Percentiles rank a stretch among this genome's conserved stretches.
These are phyloP conservation scores for Cystobasidium sp. DNA, from an alignment of 1,284 basidiomycete species.

Conservation along the genomic window DNA sequence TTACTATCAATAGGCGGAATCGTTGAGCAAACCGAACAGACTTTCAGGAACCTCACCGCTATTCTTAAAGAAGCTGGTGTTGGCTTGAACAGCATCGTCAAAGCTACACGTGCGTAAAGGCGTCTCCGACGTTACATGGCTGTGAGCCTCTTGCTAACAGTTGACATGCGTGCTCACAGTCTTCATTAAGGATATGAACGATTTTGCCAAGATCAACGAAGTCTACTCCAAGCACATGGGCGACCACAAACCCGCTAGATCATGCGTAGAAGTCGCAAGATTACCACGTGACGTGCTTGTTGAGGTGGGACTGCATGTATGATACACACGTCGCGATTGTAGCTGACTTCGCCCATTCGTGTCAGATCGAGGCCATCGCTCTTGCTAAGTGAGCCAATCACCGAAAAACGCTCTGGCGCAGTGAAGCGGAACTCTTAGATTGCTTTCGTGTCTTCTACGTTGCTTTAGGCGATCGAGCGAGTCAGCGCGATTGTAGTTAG, in stretches of 20 bases:
- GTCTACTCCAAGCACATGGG: constrained; percentile 66
- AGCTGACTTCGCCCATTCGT: not conserved
- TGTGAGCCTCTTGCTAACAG: not conserved
- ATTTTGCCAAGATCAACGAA: constrained; percentile 82
- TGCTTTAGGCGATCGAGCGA: too few relatives aligned
- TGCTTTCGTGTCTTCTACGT: too few relatives aligned
- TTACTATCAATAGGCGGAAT: constrained; percentile 63
- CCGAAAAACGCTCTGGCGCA: too few relatives aligned
- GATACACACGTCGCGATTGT: not conserved
- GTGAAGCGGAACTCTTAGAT: too few relatives aligned
- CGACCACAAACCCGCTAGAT: constrained; percentile 86
- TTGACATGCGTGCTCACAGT: constrained; percentile 61
- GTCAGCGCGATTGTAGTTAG: too few relatives aligned
- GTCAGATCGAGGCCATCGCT: constrained; percentile 38
- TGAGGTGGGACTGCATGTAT: constrained; percentile 64
- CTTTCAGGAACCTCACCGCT: constrained; percentile 80
- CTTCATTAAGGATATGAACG: constrained; percentile 89
- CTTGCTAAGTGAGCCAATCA: constrained; percentile 23
- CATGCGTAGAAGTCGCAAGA: constrained; percentile 79
- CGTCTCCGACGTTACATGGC: not conserved
- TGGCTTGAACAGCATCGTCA: constrained; percentile 74
- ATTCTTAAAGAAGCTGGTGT: constrained; percentile 82
- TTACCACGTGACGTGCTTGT: constrained; percentile 79
- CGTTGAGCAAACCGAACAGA: constrained; percentile 81
- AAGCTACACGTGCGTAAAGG: constrained; percentile 65